Percentiles rank a stretch among this genome's conserved stretches.
phyloP scores from a whole-genome alignment of 495 filamentous ascomycete genomes.

The Apiosordaria backusii region DNA sequence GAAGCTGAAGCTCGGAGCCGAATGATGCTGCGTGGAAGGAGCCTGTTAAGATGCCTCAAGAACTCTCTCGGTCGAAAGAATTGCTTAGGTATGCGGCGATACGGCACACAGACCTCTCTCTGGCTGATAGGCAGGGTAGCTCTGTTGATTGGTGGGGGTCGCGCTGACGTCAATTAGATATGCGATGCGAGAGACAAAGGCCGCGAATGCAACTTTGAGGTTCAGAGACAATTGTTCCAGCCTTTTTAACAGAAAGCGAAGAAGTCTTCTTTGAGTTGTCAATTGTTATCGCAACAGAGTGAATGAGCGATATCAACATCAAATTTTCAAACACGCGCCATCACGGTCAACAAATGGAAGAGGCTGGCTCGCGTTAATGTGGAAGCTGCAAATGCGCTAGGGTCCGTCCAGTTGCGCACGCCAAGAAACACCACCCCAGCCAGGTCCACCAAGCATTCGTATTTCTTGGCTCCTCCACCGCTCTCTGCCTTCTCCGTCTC shows the following conservation, averaged over 20 bases:
- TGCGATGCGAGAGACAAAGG: conserved; percentile 4
- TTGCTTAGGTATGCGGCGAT: conserved; percentile 1
- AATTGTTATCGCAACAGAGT: neutral
- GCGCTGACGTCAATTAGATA: neutral
- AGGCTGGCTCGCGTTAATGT: conserved; percentile 5
- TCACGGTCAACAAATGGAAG: neutral
- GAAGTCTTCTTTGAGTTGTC: neutral
- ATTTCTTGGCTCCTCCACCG: neutral
- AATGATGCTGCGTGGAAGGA: neutral
- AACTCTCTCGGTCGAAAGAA: neutral
- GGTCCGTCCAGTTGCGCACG: conserved; percentile 12
- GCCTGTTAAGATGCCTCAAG: neutral
- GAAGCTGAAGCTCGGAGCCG: neutral
- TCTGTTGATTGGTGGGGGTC: neutral
- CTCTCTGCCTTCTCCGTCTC: neutral
- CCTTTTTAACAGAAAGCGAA: neutral
- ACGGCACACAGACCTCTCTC: neutral
- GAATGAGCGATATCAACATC: neutral
- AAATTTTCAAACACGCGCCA: neutral
- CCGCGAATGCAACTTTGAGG: neutral
- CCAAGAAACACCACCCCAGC: conserved; percentile 10
- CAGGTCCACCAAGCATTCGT: neutral
- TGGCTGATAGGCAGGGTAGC: neutral
- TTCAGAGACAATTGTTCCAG: neutral
- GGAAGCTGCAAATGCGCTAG: neutral